A percentile compares a stretch with the other conserved stretches of the same genome.
phyloP scores from a whole-genome alignment of 805 yeast species.

The Komagataella ulmi region DNA sequence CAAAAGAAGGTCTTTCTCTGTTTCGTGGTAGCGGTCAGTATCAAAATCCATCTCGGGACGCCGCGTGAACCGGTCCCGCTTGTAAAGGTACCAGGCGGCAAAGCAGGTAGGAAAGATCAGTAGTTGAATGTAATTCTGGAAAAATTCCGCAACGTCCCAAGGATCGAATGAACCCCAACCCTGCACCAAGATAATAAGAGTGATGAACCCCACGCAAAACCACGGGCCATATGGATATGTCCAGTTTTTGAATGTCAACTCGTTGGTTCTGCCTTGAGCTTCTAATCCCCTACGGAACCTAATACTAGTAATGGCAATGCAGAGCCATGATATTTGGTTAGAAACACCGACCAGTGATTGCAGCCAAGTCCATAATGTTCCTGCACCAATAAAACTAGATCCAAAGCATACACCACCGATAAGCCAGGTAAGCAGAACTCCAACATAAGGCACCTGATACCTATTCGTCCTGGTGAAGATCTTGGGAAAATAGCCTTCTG shows the following conservation, averaged over 20 bases:
- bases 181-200: constrained; percentile 28
- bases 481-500: constrained; percentile 32
- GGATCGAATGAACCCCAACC: constrained; percentile 35
- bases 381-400: constrained; percentile 40
- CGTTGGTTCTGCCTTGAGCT: constrained; percentile 34
- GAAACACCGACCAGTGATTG: constrained; percentile 40
- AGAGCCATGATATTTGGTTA: constrained; percentile 44
- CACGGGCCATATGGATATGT: constrained; percentile 36
- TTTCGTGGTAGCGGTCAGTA: constrained; percentile 34
- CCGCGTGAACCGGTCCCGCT: constrained; percentile 34
- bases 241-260: constrained; percentile 31
- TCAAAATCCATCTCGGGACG: constrained; percentile 23
- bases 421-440: constrained; percentile 35
- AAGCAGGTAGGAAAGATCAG: constrained; percentile 42
- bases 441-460: constrained; percentile 33
- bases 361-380: constrained; percentile 39
- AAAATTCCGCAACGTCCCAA: constrained; percentile 32
- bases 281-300: constrained; percentile 46
- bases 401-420: constrained; percentile 49
- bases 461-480: constrained; percentile 27
- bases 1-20: constrained; percentile 30
- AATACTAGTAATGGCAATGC: constrained; percentile 41
- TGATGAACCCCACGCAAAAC: constrained; percentile 17
- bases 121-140: constrained; percentile 43
- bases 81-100: constrained; percentile 36